Percentiles rank a stretch among this genome's conserved stretches.
Conservation (phyloP, 768 basidiomycete species). For the Coprinellus micaceus region DNA sequence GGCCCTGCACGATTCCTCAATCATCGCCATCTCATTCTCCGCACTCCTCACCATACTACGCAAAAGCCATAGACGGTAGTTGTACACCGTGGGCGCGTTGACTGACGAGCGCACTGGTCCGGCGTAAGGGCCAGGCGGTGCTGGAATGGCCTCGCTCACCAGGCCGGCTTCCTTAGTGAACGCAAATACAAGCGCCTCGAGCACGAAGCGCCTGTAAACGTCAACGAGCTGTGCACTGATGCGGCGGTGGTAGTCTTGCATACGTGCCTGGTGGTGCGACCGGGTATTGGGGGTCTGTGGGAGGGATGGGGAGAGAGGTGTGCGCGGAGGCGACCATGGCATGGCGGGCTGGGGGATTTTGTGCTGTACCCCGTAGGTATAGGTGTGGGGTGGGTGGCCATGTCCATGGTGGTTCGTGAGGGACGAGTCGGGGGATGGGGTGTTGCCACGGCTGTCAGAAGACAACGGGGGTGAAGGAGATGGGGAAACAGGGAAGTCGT, state of each 20-base stretch:
- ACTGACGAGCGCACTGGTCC: not conserved
- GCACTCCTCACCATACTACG: slow-evolving; percentile 7
- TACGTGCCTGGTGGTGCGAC: slow-evolving; percentile 1
- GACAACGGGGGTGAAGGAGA: slow-evolving; percentile 1
- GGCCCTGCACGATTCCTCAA: not conserved
- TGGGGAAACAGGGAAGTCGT: not conserved
- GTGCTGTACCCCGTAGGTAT: not conserved
- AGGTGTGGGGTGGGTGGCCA: not conserved
- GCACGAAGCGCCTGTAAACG: slow-evolving; percentile 6
- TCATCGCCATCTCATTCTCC: slow-evolving; percentile 1
- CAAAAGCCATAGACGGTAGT: slow-evolving; percentile 6
- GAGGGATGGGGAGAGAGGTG: not conserved
- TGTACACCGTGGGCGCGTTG: not conserved
- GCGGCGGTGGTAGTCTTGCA: not conserved
- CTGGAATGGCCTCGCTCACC: not conserved
- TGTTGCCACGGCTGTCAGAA: not conserved
- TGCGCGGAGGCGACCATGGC: not conserved
- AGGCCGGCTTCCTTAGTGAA: slow-evolving; percentile 1
- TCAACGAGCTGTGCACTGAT: not conserved
- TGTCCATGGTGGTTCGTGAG: not conserved
- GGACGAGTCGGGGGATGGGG: not conserved
- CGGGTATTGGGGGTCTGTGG: not conserved
- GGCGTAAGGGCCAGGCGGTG: not conserved
- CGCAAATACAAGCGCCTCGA: not conserved
- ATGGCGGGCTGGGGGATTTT: not conserved